Conservation (phyloP, 176 grass and related monocot species). For the Musa troglodytarum region DNA sequence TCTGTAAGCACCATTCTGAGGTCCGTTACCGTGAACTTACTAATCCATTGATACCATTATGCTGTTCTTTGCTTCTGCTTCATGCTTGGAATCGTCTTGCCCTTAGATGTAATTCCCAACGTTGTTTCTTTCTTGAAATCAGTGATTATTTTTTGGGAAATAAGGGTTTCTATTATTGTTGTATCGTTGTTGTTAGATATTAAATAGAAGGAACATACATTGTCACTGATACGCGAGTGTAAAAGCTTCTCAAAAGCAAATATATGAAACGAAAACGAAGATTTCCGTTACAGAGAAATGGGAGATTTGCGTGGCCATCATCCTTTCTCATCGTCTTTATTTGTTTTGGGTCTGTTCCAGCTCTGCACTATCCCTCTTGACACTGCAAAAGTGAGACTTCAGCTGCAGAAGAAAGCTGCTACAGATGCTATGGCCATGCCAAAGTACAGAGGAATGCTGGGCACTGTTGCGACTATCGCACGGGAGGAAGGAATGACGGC, state of each 20-base stretch:
- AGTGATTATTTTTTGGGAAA: background rate
- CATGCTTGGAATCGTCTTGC: too few species aligned
- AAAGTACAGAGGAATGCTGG: conserved; percentile 61
- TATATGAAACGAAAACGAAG: background rate
- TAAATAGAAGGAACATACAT: background rate
- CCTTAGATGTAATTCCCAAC: background rate
- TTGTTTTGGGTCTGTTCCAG: conserved; percentile 19
- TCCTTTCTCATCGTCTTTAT: conserved; percentile 2
- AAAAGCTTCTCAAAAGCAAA: background rate
- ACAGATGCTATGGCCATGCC: background rate
- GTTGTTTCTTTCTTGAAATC: background rate
- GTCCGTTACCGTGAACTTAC: too few species aligned
- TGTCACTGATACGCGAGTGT: background rate
- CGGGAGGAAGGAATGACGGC: conserved; percentile 63
- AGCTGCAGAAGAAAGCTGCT: conserved; percentile 67
- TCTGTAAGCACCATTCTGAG: too few species aligned
- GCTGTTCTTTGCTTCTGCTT: too few species aligned
- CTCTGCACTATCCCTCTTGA: conserved; percentile 84
- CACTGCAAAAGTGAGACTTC: conserved; percentile 94
- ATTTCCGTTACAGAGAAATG: background rate
- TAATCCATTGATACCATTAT: too few species aligned
- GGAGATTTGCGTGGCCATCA: background rate
- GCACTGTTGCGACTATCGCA: conserved; percentile 44
- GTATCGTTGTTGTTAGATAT: too few species aligned
- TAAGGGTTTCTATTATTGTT: background rate